Percentiles rank a stretch among this genome's conserved stretches.
These are phyloP conservation scores for Pyrenophora tritici-repentis DNA, from an alignment of 2,329 filamentous ascomycete genomes.

Conservation along the genomic window DNA sequence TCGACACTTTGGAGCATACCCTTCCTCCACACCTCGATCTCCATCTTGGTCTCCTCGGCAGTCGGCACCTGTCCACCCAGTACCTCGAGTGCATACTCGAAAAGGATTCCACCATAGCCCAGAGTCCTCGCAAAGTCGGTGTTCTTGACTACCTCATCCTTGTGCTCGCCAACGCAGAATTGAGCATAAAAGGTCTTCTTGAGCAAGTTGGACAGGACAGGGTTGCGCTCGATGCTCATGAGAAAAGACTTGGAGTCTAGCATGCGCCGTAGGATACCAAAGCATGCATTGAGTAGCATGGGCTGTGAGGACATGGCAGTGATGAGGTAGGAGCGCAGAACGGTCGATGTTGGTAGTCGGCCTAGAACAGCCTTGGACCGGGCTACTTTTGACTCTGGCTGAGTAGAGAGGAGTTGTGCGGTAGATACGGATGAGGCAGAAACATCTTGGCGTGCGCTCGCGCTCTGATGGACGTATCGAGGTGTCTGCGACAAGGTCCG, in stretches of 20 bases:
- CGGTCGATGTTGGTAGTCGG: slow-evolving; percentile 67
- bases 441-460: slow-evolving; percentile 38
- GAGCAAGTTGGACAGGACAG: slow-evolving; percentile 69
- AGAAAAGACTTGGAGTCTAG: slow-evolving; percentile 70
- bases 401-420: slow-evolving; percentile 27
- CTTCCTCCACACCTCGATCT: slow-evolving; percentile 72
- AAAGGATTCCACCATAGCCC: slow-evolving; percentile 81
- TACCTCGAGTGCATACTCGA: slow-evolving; percentile 83
- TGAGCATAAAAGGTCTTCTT: slow-evolving; percentile 88
- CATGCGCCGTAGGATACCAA: slow-evolving; percentile 69
- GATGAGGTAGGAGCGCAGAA: slow-evolving; percentile 72
- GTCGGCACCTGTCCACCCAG: slow-evolving; percentile 66
- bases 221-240: slow-evolving; percentile 77
- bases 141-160: slow-evolving; percentile 64
- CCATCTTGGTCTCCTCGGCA: slow-evolving; percentile 59
- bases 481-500: slow-evolving; percentile 25
- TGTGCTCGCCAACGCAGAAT: slow-evolving; percentile 83
- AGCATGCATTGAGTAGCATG: slow-evolving; percentile 70
- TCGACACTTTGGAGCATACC: slow-evolving; percentile 76
- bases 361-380: slow-evolving; percentile 56
- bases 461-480: slow-evolving; percentile 41
- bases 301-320: slow-evolving; percentile 72
- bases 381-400: slow-evolving; percentile 15
- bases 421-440: slow-evolving; percentile 25
- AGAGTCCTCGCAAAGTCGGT: slow-evolving; percentile 73